Evolutionary conservation across 2,329 filamentous ascomycete genomes (phyloP).

Genomic region (Colletotrichum phormii): DNA sequence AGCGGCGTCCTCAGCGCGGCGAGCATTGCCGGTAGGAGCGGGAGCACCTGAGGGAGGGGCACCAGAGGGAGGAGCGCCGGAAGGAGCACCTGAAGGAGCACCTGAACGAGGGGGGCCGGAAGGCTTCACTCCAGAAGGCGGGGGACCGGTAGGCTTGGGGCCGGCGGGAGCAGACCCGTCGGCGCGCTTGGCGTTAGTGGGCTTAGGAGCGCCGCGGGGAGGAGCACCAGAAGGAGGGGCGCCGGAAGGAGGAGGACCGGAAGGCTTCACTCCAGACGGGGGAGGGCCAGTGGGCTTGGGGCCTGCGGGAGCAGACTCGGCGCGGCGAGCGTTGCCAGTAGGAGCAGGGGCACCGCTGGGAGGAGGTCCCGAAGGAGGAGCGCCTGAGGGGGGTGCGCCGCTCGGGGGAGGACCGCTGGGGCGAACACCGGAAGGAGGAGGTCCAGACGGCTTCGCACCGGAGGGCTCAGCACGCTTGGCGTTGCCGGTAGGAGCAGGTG

Average conservation of each 20-base stretch:
- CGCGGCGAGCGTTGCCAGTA: neutral
- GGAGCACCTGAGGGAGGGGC: slow-evolving; percentile 10
- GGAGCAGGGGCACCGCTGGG: slow-evolving; percentile 10
- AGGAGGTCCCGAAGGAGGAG: slow-evolving; percentile 5
- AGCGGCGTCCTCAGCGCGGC: neutral
- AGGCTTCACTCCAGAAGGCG: slow-evolving; percentile 8
- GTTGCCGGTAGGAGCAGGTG: slow-evolving; percentile 17
- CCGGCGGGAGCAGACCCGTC: slow-evolving; percentile 2
- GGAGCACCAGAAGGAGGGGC: slow-evolving; percentile 5
- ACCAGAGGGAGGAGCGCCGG: slow-evolving; percentile 10
- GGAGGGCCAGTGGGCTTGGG: slow-evolving; percentile 7
- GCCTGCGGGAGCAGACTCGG: neutral
- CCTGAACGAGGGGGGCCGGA: neutral
- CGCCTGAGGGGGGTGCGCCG: neutral
- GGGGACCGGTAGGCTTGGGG: neutral
- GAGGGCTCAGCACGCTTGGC: slow-evolving; percentile 16
- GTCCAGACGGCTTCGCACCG: neutral
- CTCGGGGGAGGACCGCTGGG: neutral
- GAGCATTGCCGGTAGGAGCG: neutral
- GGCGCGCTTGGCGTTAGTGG: neutral
- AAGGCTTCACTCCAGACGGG: slow-evolving; percentile 5
- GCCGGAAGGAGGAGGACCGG: neutral
- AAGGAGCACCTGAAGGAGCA: neutral
- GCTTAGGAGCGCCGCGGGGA: slow-evolving; percentile 2
- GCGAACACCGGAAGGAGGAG: neutral